Conservation (phyloP, 352 stramenopile genomes). For the Peronospora belbahrii region DNA sequence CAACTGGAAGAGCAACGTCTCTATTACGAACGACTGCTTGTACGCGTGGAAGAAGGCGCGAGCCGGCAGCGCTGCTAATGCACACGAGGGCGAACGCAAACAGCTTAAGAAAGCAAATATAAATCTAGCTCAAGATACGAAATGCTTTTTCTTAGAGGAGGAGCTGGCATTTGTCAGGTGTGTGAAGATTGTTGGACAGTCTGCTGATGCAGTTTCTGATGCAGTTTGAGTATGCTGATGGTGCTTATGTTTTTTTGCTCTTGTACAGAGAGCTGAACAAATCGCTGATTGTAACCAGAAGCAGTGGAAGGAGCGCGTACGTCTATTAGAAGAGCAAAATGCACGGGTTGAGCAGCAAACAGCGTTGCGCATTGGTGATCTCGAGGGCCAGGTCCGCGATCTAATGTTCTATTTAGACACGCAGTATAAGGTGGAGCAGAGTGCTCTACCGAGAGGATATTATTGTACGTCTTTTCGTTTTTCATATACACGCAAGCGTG, state of each 20-base stretch:
- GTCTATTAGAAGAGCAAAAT: constrained; percentile 60
- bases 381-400: constrained; percentile 82
- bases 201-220: not conserved
- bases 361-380: constrained; percentile 50
- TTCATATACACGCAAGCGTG: not conserved
- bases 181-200: not conserved
- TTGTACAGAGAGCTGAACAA: constrained; percentile 72
- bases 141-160: constrained; percentile 78
- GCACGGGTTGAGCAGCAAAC: constrained; percentile 49
- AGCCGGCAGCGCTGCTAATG: constrained; percentile 42
- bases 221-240: not conserved
- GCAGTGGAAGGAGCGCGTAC: constrained; percentile 81
- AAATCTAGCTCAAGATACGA: constrained; percentile 47
- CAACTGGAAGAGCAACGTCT: constrained; percentile 94
- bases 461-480: constrained; percentile 33
- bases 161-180: constrained; percentile 78
- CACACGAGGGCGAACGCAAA: constrained; percentile 75
- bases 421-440: constrained; percentile 80
- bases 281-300: constrained; percentile 82
- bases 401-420: constrained; percentile 89
- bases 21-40: constrained; percentile 85
- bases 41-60: constrained; percentile 51
- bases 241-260: constrained; percentile 1
- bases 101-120: constrained; percentile 71
- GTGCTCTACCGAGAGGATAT: constrained; percentile 74